Evolutionary conservation across 1,139 yeast species (phyloP).

Genomic region (Diutina pseudorugosa): DNA sequence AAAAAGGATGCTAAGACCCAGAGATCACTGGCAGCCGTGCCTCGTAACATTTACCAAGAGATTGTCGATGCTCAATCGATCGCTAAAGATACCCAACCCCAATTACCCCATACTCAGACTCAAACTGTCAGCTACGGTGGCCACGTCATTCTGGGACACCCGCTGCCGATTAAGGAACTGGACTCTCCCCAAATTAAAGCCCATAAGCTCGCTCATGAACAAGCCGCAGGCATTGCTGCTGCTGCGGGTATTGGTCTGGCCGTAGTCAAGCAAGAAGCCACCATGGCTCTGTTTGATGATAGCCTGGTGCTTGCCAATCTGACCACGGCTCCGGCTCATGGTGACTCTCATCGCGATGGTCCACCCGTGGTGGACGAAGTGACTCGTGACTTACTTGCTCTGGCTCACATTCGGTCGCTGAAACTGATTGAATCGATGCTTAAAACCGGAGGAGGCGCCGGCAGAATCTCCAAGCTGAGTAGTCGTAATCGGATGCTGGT

Average conservation of each 20-base stretch:
- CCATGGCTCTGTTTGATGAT: not conserved
- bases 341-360: not conserved
- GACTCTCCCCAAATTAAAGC: not conserved
- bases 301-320: conserved; percentile 2
- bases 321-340: not conserved
- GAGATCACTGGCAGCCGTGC: conserved; percentile 22
- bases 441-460: not conserved
- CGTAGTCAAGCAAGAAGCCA: not conserved
- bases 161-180: conserved; percentile 2
- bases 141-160: not conserved
- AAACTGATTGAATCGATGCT: conserved; percentile 2
- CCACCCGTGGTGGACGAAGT: conserved; percentile 2
- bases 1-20: conserved; percentile 7
- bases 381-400: not conserved
- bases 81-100: not conserved
- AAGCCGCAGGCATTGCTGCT: conserved; percentile 1
- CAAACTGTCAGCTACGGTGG: not conserved
- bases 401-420: not conserved
- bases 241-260: conserved; percentile 4
- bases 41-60: conserved; percentile 36
- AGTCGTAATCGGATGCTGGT: not conserved
- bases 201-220: conserved; percentile 2
- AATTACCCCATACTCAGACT: not conserved
- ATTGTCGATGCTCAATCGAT: conserved; percentile 26
- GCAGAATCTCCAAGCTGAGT: not conserved